Conservation (phyloP, 106 monocot genomes). For the Dendrobium officinale region DNA sequence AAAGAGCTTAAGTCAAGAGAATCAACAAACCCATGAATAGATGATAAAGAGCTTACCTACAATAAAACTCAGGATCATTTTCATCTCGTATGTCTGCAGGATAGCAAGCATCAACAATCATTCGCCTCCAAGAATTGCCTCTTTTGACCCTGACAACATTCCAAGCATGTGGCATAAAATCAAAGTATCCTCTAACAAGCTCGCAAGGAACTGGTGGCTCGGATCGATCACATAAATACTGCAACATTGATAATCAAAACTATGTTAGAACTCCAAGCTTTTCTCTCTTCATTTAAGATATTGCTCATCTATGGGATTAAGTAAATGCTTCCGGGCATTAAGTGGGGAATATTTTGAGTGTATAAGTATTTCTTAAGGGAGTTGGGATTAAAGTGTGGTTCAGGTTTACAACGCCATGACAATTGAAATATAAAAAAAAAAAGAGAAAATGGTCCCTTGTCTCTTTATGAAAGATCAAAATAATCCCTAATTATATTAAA, state of each 20-base stretch:
- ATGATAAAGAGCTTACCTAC: constrained; percentile 43
- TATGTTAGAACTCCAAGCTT: not conserved
- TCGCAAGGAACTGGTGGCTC: constrained; percentile 96
- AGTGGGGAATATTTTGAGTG: not conserved
- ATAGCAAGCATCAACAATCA: constrained; percentile 93
- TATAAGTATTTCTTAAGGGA: not conserved
- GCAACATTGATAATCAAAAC: constrained; percentile 14
- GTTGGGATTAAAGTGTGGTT: not conserved
- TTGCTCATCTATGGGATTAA: not conserved
- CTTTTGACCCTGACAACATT: constrained; percentile 63
- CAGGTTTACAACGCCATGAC: not conserved
- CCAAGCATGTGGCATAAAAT: constrained; percentile 99
- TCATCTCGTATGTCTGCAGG: constrained; percentile 92
- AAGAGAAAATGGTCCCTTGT: too few species aligned
- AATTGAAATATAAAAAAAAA: not conserved
- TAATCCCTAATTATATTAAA: too few species aligned
- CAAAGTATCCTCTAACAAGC: constrained; percentile 86
- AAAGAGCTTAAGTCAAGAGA: constrained; percentile 11
- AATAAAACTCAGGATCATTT: constrained; percentile 82
- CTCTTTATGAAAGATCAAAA: too few species aligned
- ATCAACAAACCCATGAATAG: not conserved
- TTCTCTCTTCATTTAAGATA: not conserved
- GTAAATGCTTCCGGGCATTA: not conserved
- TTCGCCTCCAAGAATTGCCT: constrained; percentile 44
- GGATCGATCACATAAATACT: constrained; percentile 95